These are phyloP conservation scores for Fusarium sp. DNA, from an alignment of 2,329 filamentous ascomycete species.

Conservation along the genomic window DNA sequence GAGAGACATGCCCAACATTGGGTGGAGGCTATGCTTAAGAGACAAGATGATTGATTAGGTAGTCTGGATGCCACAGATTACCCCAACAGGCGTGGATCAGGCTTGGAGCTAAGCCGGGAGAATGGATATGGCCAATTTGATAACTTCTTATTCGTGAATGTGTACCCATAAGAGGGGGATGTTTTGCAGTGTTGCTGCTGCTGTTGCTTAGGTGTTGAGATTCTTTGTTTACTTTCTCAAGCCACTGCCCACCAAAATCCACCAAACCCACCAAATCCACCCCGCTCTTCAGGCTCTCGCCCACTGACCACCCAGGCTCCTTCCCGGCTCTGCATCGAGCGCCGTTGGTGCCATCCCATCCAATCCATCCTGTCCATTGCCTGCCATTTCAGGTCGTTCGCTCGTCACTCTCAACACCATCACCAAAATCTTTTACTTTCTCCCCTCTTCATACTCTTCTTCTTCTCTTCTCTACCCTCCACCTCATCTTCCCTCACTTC, in stretches of 20 bases:
- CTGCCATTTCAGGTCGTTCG: slow-evolving; percentile 24
- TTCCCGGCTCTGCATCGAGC: slow-evolving; percentile 10
- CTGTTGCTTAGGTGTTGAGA: slow-evolving; percentile 26
- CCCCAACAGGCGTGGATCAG: slow-evolving; percentile 13
- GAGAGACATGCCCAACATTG: slow-evolving; percentile 20
- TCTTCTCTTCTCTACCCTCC: background rate
- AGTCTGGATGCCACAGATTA: background rate
- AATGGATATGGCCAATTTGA: background rate
- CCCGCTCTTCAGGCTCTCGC: slow-evolving; percentile 5
- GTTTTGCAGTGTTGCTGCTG: background rate
- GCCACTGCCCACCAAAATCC: background rate
- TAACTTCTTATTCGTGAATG: background rate
- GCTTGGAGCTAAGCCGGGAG: background rate
- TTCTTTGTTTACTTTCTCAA: slow-evolving; percentile 46
- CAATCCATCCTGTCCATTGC: slow-evolving; percentile 20
- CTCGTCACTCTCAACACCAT: slow-evolving; percentile 36
- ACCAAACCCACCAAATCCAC: background rate
- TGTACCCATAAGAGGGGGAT: background rate
- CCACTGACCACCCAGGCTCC: slow-evolving; percentile 9
- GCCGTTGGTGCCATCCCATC: slow-evolving; percentile 27
- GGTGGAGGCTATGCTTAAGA: slow-evolving; percentile 24
- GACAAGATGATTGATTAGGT: slow-evolving; percentile 6
- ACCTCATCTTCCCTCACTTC: slow-evolving; percentile 7
- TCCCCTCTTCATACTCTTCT: slow-evolving; percentile 12
- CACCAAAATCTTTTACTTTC: slow-evolving; percentile 32